Evolutionary conservation across 108 stramenopile species (phyloP).

Genomic region (Schizochytrium sp.): DNA sequence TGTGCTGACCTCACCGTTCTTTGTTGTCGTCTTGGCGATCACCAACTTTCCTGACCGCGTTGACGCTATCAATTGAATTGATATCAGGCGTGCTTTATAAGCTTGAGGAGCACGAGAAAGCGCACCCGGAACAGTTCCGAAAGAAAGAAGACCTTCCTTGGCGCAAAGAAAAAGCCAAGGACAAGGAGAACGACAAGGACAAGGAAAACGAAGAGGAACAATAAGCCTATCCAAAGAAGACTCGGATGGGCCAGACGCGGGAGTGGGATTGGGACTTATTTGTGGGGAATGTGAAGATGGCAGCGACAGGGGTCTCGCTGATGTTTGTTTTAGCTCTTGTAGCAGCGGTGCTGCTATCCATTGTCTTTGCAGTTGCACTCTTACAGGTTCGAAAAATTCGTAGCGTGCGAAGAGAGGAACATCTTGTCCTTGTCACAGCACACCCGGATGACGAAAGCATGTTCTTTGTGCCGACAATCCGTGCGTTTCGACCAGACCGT

Average conservation of each 20-base stretch:
- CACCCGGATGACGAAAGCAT: conserved; percentile 81
- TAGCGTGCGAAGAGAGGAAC: neutral
- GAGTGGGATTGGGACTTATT: too few species aligned
- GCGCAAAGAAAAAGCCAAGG: neutral
- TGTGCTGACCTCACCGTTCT: neutral
- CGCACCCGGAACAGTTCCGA: neutral
- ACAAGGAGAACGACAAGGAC: too few species aligned
- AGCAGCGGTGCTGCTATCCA: neutral
- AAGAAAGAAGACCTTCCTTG: neutral
- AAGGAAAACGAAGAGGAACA: too few species aligned
- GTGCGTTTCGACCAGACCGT: neutral
- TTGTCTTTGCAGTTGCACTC: neutral
- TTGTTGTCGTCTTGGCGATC: too few species aligned
- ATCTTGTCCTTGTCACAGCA: conserved; percentile 71
- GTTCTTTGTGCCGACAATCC: conserved; percentile 75
- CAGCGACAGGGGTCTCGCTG: too few species aligned
- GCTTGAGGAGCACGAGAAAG: conserved; percentile 55
- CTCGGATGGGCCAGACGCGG: too few species aligned
- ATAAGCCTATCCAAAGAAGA: too few species aligned
- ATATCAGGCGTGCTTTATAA: conserved; percentile 26
- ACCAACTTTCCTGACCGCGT: neutral
- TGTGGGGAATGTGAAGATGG: too few species aligned
- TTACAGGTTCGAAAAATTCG: neutral
- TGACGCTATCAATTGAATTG: neutral
- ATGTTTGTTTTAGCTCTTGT: neutral